Percentiles rank a stretch among this genome's conserved stretches.
These are phyloP conservation scores for Jackrogersella minutella DNA, from an alignment of 495 filamentous ascomycete species.

Conservation along the genomic window DNA sequence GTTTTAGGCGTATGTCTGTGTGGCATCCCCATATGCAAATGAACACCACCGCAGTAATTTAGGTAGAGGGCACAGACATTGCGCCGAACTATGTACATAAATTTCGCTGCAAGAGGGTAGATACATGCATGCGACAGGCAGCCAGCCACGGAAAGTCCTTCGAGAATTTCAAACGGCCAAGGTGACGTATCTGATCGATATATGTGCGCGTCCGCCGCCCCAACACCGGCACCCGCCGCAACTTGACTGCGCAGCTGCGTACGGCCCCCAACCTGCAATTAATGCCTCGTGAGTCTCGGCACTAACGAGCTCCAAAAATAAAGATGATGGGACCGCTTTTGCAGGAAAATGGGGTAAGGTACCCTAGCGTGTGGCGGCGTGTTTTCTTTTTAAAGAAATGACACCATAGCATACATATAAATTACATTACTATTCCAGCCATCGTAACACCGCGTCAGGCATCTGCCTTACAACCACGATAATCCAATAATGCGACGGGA, in stretches of 20 bases:
- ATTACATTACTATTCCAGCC: no score
- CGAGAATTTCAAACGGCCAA: conserved; percentile 6
- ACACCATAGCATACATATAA: not conserved
- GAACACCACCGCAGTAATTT: no score
- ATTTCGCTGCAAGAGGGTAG: conserved; percentile 4
- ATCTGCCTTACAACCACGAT: not conserved
- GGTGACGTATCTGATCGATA: conserved; percentile 23
- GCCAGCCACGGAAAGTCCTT: conserved; percentile 22
- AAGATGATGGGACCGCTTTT: not conserved
- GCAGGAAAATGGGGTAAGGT: not conserved
- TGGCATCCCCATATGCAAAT: not conserved
- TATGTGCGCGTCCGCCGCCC: conserved; percentile 16
- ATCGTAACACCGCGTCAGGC: conserved; percentile 7
- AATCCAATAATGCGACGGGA: not conserved
- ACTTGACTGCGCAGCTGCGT: conserved; percentile 3
- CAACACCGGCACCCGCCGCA: conserved; percentile 13
- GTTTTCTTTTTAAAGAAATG: conserved; percentile 25
- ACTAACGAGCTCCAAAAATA: not conserved
- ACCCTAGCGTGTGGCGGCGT: not conserved
- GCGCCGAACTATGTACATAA: not conserved
- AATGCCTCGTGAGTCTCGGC: not conserved
- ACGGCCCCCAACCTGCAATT: conserved; percentile 23
- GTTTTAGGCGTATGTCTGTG: not conserved
- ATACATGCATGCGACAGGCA: conserved; percentile 18
- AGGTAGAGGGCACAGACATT: conserved; percentile 7